These are phyloP conservation scores for Aureobasidium sp. DNA, from an alignment of 2,329 filamentous ascomycete genomes.

Conservation along the genomic window DNA sequence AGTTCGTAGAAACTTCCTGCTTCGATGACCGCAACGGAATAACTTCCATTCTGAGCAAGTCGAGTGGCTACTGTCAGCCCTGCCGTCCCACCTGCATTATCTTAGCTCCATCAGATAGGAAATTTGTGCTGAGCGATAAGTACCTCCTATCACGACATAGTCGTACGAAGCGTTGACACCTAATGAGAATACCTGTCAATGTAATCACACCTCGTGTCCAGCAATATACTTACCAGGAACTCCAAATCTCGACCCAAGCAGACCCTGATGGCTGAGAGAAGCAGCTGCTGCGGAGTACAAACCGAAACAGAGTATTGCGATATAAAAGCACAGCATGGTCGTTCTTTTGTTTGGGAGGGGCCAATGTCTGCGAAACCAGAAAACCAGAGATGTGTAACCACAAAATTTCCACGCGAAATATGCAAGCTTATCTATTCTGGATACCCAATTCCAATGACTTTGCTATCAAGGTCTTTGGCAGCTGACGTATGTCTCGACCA, in stretches of 20 bases:
- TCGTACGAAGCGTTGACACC: constrained; percentile 12
- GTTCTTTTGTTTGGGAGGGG: too few relatives aligned
- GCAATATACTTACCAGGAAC: not conserved
- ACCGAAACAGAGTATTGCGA: not conserved
- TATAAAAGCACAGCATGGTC: not conserved
- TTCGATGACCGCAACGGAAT: constrained; percentile 20
- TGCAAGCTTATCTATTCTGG: too few relatives aligned
- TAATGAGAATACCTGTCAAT: too few relatives aligned
- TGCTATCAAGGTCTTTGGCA: too few relatives aligned
- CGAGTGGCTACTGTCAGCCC: constrained; percentile 17
- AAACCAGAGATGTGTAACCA: too few relatives aligned
- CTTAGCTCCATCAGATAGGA: not conserved
- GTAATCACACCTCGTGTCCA: too few relatives aligned
- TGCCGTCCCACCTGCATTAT: constrained; percentile 15
- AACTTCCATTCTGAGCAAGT: constrained; percentile 14
- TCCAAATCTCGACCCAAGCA: not conserved
- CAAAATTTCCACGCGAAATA: too few relatives aligned
- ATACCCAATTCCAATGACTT: too few relatives aligned
- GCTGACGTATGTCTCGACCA: too few relatives aligned
- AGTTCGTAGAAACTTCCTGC: constrained; percentile 19
- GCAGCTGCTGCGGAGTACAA: not conserved
- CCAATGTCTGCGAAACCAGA: too few relatives aligned
- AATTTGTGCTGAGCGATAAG: not conserved
- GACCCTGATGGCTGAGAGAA: not conserved
- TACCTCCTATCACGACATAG: constrained; percentile 17